phyloP scores from a whole-genome alignment of 2,329 filamentous ascomycete genomes.

The Aspergillus bombycis region DNA sequence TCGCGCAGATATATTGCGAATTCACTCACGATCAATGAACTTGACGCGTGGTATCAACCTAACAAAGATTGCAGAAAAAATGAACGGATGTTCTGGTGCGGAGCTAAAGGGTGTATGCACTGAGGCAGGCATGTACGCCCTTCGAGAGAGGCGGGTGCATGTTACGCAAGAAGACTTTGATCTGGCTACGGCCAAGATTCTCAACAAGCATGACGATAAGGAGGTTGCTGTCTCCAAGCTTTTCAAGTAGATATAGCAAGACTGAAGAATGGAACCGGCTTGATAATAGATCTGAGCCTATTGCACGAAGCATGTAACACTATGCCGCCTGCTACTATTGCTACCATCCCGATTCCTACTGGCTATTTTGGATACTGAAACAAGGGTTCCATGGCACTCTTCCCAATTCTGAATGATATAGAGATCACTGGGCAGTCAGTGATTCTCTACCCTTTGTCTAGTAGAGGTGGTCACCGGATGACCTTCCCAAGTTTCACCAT shows the following conservation, averaged over 20 bases:
- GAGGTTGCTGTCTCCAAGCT: constrained; percentile 56
- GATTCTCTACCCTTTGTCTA: background rate
- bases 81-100: constrained; percentile 97
- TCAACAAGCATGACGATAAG: constrained; percentile 99
- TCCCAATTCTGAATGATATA: background rate
- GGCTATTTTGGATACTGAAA: background rate
- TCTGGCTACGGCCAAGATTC: constrained; percentile 95
- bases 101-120: constrained; percentile 99
- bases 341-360: background rate
- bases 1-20: constrained; percentile 93
- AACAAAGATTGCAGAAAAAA: constrained; percentile 98
- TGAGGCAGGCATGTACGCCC: constrained; percentile 96
- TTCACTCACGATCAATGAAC: constrained; percentile 98
- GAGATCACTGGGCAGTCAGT: background rate
- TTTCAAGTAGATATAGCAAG: constrained; percentile 35
- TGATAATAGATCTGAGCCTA: background rate
- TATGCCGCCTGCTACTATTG: constrained; percentile 4
- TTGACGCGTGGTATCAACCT: constrained; percentile 95
- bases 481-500: background rate
- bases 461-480: background rate
- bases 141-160: constrained; percentile 92
- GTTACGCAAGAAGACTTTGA: constrained; percentile 99
- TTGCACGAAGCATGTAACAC: constrained; percentile 27
- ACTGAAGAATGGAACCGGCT: constrained; percentile 1
- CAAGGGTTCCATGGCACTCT: background rate